Evolutionary conservation across 2,329 filamentous ascomycete species (phyloP).

Genomic region (Fusarium sarcochroum): DNA sequence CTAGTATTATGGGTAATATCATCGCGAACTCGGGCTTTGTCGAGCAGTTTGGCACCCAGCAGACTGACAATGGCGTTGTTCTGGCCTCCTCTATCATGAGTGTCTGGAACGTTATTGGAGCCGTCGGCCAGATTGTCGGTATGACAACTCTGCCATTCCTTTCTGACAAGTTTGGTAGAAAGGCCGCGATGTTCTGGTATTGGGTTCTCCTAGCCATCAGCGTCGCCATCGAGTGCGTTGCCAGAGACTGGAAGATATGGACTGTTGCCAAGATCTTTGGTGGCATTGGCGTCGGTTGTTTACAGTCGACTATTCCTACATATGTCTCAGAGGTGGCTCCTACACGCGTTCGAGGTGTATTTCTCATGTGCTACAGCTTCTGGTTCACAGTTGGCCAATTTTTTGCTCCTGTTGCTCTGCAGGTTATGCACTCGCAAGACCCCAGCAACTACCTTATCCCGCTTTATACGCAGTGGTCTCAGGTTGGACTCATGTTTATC

Average conservation of each 20-base stretch:
- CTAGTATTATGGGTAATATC: slow-evolving; percentile 26
- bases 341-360: slow-evolving; percentile 57
- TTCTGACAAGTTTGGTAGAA: slow-evolving; percentile 49
- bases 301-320: slow-evolving; percentile 58
- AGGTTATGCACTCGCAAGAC: slow-evolving; percentile 50
- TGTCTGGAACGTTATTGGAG: slow-evolving; percentile 54
- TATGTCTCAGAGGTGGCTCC: slow-evolving; percentile 60
- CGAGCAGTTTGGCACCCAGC: slow-evolving; percentile 19
- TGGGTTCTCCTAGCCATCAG: slow-evolving; percentile 53
- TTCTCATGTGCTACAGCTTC: slow-evolving; percentile 58
- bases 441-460: slow-evolving; percentile 51
- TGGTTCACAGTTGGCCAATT: slow-evolving; percentile 61
- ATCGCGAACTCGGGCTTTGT: slow-evolving; percentile 31
- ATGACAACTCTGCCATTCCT: slow-evolving; percentile 51
- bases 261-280: slow-evolving; percentile 53
- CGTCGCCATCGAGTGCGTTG: slow-evolving; percentile 55
- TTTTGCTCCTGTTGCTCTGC: slow-evolving; percentile 58
- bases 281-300: slow-evolving; percentile 59
- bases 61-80: slow-evolving; percentile 44
- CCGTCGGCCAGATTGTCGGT: slow-evolving; percentile 58
- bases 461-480: slow-evolving; percentile 62
- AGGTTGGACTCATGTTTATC: slow-evolving; percentile 57
- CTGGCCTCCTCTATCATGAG: slow-evolving; percentile 55
- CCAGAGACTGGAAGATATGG: slow-evolving; percentile 57
- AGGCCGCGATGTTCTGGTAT: slow-evolving; percentile 50